phyloP scores from a whole-genome alignment of 2,329 filamentous ascomycete genomes.

The Pyricularia sp. region DNA sequence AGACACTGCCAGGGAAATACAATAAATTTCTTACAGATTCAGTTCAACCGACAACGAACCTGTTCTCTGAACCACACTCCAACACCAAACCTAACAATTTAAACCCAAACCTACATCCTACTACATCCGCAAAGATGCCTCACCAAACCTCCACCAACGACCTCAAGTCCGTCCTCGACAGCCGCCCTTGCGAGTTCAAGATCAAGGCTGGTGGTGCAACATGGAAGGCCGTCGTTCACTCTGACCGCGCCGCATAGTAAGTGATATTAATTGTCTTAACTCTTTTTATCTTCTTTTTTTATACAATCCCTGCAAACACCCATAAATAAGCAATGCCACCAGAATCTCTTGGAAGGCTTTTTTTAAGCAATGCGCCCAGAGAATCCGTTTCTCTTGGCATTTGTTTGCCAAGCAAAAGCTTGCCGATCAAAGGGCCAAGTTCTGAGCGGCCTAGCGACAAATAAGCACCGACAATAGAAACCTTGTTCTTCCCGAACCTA shows the following conservation, averaged over 20 bases:
- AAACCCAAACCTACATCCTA: not conserved
- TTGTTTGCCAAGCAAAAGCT: not conserved
- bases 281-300: too few species aligned
- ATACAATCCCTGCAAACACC: not conserved
- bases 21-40: not conserved
- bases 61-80: not conserved
- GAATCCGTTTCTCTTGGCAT: constrained; percentile 3
- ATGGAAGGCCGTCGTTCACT: constrained; percentile 24
- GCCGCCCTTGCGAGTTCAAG: constrained; percentile 29
- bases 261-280: constrained; percentile 10
- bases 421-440: not conserved
- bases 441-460: not conserved
- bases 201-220: constrained; percentile 27
- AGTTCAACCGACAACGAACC: not conserved
- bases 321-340: not conserved
- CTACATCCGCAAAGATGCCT: constrained; percentile 2
- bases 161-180: constrained; percentile 19
- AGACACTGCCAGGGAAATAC: not conserved
- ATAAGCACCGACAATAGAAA: not conserved
- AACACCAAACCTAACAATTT: not conserved
- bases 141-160: constrained; percentile 2
- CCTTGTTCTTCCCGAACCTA: not conserved
- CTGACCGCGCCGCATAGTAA: constrained; percentile 30
- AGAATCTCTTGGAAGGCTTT: not conserved
- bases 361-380: constrained; percentile 5